Evolutionary conservation across 305 asterid species (phyloP).

Genomic region (Fraxinus paxiana): DNA sequence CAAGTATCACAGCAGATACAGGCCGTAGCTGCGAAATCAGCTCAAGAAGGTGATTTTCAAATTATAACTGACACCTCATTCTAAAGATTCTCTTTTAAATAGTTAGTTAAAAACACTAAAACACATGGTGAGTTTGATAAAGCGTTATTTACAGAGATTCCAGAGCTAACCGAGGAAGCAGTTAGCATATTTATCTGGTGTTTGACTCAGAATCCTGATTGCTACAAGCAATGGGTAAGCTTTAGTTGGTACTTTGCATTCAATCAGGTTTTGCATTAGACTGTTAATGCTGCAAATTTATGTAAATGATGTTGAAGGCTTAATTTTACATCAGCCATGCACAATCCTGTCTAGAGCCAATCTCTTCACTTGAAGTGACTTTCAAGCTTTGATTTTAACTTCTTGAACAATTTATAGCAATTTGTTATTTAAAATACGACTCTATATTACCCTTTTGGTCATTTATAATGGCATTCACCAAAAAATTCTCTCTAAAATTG

Average conservation of each 20-base stretch:
- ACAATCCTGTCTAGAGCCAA: neutral
- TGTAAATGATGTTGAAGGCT: neutral
- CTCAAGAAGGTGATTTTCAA: conserved; percentile 57
- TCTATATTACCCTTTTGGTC: neutral
- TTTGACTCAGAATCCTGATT: conserved; percentile 68
- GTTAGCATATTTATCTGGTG: conserved; percentile 60
- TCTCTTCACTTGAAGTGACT: neutral
- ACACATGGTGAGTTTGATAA: neutral
- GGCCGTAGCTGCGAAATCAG: conserved; percentile 44
- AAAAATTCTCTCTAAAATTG: neutral
- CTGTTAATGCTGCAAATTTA: neutral
- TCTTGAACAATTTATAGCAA: neutral
- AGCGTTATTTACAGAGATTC: conserved; percentile 47
- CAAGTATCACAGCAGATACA: conserved; percentile 69
- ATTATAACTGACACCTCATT: neutral
- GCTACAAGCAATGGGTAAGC: conserved; percentile 81
- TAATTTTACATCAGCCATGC: neutral
- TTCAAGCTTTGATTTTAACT: neutral
- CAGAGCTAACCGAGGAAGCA: conserved; percentile 63
- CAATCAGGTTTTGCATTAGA: neutral
- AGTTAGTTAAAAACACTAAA: neutral
- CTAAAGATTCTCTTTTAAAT: neutral
- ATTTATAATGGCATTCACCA: neutral
- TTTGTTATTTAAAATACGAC: neutral
- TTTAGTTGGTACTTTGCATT: neutral